Evolutionary conservation across 192 early-diverging fungal genomes (phyloP), one percentile per base, ranked within the genome.

Genomic region (Paraglomus brasilianum): DNA sequence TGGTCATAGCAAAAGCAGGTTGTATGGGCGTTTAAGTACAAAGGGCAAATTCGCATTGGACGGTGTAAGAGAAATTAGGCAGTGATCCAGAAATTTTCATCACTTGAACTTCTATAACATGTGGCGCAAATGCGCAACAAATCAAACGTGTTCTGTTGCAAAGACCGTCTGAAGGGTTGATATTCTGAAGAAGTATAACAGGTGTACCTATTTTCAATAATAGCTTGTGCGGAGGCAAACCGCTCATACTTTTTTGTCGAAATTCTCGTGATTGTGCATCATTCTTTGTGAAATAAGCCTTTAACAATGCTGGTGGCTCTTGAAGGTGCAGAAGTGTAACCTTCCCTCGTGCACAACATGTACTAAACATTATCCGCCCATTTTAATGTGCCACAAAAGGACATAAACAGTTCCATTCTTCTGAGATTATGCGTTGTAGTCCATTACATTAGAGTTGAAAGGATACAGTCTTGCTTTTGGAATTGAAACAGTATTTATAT

Each of bases 1-100:
- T 66, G 5, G 69, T 71, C 55, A 73, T 66, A 1, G 47, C 67
- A 73, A 77, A 73, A 0, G 63, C 72, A 19, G 59, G 58, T 4
- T 49, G 39, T 17, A 77, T 36, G 1, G 72, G 69, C 61, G 19
- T 57, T 65, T 64, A 21, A 69, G 48, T 6, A 36, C 14, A 21
- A 68, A 41, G 7, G 43, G 50, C 0, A 43, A 56, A 3, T 60
- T 43, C 6, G 13, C 19, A 59, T 70, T 53, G 11, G 36, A 59
- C 15, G 57, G 13, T 40, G 13, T 17, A 2, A 59, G 17, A 59
- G 13, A 17, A 59, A 59, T 38, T 3, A 0, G 38, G 6, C 6
- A 41, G 17, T 30, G 52, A 19, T 3, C 52, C 52, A 13, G 52
- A 9, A 53, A 30, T 1, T 13, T 8, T 3, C 2, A 61, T 39